A percentile compares a stretch with the other conserved stretches of the same genome.
Conservation (phyloP, 495 filamentous ascomycete species). For the Penicillium lividum region DNA sequence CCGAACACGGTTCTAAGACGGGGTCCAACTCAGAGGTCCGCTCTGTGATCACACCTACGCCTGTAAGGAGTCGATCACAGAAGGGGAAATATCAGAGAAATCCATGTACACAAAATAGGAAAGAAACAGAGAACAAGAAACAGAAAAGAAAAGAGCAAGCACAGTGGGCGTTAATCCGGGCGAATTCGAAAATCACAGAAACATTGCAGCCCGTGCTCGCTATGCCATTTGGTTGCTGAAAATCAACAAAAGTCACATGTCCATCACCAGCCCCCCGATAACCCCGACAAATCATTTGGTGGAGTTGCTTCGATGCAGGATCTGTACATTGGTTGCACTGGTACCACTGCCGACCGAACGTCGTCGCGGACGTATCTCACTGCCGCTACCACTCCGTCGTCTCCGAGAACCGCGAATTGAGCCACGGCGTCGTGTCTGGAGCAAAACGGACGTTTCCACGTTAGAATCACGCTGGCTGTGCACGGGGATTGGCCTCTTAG, state of each 20-base stretch:
- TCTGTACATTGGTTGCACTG: conserved; percentile 38
- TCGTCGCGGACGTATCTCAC: conserved; percentile 48
- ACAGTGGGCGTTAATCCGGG: conserved; percentile 28
- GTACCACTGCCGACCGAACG: conserved; percentile 44
- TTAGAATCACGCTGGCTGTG: conserved; percentile 56
- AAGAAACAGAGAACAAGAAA: conserved; percentile 23
- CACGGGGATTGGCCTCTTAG: conserved; percentile 42
- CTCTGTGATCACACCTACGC: conserved; percentile 27
- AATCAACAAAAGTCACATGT: conserved; percentile 34
- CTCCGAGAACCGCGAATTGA: conserved; percentile 43
- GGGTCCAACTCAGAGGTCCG: conserved; percentile 44
- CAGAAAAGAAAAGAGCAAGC: conserved; percentile 8
- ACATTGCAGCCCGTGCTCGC: conserved; percentile 42
- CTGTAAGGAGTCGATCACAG: conserved; percentile 25
- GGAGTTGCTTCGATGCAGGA: conserved; percentile 51
- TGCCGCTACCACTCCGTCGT: conserved; percentile 50
- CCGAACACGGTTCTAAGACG: conserved; percentile 51
- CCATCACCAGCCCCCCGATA: conserved; percentile 31
- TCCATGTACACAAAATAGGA: conserved; percentile 51
- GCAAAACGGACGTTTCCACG: conserved; percentile 48
- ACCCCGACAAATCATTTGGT: conserved; percentile 36
- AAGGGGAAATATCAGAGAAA: conserved; percentile 44
- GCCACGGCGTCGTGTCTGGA: conserved; percentile 53
- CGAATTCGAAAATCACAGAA: conserved; percentile 29
- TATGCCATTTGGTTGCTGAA: conserved; percentile 42